phyloP scores from a whole-genome alignment of 768 basidiomycete genomes.

The Lactarius sanguifluus region DNA sequence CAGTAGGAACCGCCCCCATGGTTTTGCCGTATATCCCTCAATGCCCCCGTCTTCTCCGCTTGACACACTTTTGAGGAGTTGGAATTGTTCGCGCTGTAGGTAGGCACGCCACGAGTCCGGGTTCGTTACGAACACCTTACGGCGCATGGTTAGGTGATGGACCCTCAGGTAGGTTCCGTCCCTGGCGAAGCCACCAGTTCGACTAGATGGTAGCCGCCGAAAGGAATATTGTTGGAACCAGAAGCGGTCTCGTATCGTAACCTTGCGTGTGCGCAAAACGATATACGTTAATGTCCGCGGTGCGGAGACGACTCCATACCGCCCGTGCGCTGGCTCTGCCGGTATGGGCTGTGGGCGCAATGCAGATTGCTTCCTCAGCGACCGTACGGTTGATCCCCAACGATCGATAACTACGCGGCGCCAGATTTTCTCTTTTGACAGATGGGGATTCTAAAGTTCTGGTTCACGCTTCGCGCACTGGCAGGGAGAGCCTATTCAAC shows the following conservation, averaged over 20 bases:
- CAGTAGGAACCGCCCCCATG: background rate
- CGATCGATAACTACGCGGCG: conserved; percentile 1
- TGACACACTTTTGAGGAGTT: background rate
- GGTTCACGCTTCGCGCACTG: background rate
- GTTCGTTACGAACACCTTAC: background rate
- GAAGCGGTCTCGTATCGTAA: background rate
- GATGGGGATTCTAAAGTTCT: background rate
- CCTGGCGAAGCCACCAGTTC: background rate
- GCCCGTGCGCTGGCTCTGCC: background rate
- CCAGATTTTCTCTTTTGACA: background rate
- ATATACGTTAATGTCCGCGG: background rate
- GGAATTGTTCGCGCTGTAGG: background rate
- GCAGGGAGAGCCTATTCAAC: background rate
- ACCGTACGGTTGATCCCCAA: background rate
- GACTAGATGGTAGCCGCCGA: background rate
- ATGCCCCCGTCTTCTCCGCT: background rate
- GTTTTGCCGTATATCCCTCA: background rate
- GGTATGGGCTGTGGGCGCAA: background rate
- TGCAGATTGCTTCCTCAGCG: background rate
- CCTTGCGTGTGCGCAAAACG: background rate
- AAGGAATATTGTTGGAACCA: background rate
- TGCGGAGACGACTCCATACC: background rate
- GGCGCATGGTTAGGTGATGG: background rate
- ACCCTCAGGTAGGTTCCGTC: background rate
- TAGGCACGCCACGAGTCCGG: background rate